These are phyloP conservation scores for Inga leiocalycina DNA, from an alignment of 306 rosid species.

Conservation along the genomic window DNA sequence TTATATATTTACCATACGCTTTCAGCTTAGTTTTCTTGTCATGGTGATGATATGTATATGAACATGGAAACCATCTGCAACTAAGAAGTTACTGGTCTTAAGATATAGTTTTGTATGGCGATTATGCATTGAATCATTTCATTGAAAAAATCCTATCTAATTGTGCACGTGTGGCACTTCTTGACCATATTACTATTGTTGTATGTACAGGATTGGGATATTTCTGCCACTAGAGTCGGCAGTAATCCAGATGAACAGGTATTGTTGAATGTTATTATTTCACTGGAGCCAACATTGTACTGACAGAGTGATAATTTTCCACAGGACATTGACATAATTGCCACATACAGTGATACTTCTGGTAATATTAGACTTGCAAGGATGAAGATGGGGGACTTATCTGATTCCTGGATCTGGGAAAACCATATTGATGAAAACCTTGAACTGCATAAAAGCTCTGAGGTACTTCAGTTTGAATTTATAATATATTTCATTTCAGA, in stretches of 20 bases:
- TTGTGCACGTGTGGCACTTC: slow-evolving; percentile 14
- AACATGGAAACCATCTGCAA: background rate
- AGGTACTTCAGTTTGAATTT: slow-evolving; percentile 52
- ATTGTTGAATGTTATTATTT: slow-evolving; percentile 28
- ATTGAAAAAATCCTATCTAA: background rate
- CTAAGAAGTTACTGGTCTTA: background rate
- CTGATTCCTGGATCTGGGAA: slow-evolving; percentile 94
- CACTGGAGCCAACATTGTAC: slow-evolving; percentile 26
- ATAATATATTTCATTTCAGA: background rate
- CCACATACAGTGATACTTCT: slow-evolving; percentile 67
- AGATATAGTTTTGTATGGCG: background rate
- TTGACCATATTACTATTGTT: slow-evolving; percentile 37
- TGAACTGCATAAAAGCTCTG: slow-evolving; percentile 53
- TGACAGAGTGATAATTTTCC: slow-evolving; percentile 38
- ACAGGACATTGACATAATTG: slow-evolving; percentile 88
- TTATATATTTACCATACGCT: background rate
- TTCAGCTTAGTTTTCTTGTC: background rate
- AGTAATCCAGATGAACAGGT: slow-evolving; percentile 69
- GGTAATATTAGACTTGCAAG: slow-evolving; percentile 72
- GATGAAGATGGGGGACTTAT: slow-evolving; percentile 76
- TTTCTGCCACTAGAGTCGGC: slow-evolving; percentile 42
- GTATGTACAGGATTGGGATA: slow-evolving; percentile 52
- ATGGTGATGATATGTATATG: background rate
- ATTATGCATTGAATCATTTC: background rate
- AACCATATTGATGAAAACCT: slow-evolving; percentile 55